Conservation (phyloP, 1,139 yeast genomes). For the Lodderomyces margitis region DNA sequence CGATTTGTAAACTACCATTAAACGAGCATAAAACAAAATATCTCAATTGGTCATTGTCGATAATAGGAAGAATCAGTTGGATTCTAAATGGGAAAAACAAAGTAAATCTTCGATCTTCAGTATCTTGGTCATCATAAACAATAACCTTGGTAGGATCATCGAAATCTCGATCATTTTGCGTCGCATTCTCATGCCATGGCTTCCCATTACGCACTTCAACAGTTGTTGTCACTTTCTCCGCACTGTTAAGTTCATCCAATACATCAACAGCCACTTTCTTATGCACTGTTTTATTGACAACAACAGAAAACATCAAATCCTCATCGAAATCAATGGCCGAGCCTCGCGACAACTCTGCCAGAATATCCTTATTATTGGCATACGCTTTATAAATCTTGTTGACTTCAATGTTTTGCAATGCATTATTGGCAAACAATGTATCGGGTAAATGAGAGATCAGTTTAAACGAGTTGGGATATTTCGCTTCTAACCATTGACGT, state of each 20-base stretch:
- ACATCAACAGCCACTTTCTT: slow-evolving; percentile 12
- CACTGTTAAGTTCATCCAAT: slow-evolving; percentile 5
- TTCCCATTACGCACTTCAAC: slow-evolving; percentile 46
- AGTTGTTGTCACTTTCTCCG: slow-evolving; percentile 16
- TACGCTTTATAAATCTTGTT: slow-evolving; percentile 22
- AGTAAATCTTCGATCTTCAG: slow-evolving; percentile 21
- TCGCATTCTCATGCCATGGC: slow-evolving; percentile 37
- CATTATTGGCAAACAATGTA: slow-evolving; percentile 33
- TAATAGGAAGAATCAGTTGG: slow-evolving; percentile 40
- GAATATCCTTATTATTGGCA: slow-evolving; percentile 18
- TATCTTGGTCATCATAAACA: slow-evolving; percentile 22
- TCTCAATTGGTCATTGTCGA: slow-evolving; percentile 23
- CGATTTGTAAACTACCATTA: slow-evolving; percentile 65
- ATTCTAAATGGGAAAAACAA: slow-evolving; percentile 43
- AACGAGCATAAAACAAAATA: slow-evolving; percentile 68
- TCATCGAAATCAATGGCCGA: slow-evolving; percentile 38
- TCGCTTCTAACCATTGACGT: slow-evolving; percentile 30
- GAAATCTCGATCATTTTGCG: slow-evolving; percentile 37
- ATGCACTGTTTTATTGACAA: slow-evolving; percentile 30
- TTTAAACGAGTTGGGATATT: slow-evolving; percentile 41
- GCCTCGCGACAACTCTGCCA: slow-evolving; percentile 24
- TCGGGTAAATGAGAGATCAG: slow-evolving; percentile 37
- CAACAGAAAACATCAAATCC: slow-evolving; percentile 38
- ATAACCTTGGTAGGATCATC: slow-evolving; percentile 46
- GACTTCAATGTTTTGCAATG: slow-evolving; percentile 33